Conservation (phyloP, 441 rosid genomes). For the Sinapis alba region DNA sequence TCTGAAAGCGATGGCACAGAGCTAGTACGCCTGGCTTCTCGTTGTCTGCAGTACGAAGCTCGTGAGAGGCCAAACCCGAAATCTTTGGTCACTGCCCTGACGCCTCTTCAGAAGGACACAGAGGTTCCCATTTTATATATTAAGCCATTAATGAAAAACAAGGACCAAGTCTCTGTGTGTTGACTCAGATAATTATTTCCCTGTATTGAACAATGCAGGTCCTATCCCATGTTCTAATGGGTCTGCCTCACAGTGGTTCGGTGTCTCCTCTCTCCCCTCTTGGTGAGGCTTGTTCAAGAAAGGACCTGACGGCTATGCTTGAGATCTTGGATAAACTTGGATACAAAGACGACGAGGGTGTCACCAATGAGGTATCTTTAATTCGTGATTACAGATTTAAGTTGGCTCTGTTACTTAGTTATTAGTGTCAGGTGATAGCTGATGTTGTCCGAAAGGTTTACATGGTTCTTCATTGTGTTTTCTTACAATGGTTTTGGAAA, state of each 20-base stretch:
- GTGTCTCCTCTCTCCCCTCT: constrained; percentile 65
- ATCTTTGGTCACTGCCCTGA: constrained; percentile 70
- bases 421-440: too few species aligned
- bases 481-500: constrained; percentile 39
- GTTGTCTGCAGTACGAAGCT: constrained; percentile 85
- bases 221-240: constrained; percentile 83
- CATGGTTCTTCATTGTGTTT: background rate
- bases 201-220: constrained; percentile 24
- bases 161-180: background rate
- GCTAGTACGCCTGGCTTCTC: constrained; percentile 81
- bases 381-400: background rate
- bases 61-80: constrained; percentile 90
- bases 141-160: background rate
- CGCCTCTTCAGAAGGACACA: constrained; percentile 79
- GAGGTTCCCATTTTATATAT: constrained; percentile 49
- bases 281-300: constrained; percentile 80
- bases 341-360: constrained; percentile 87
- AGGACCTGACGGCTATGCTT: constrained; percentile 86
- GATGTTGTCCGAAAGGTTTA: background rate
- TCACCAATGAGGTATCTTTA: constrained; percentile 45
- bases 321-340: constrained; percentile 79
- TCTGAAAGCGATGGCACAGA: constrained; percentile 81
- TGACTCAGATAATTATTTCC: constrained; percentile 4
- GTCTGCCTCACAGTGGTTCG: constrained; percentile 58
- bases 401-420: background rate